phyloP scores from a whole-genome alignment of 2,329 filamentous ascomycete genomes.

The Nemania sp. region DNA sequence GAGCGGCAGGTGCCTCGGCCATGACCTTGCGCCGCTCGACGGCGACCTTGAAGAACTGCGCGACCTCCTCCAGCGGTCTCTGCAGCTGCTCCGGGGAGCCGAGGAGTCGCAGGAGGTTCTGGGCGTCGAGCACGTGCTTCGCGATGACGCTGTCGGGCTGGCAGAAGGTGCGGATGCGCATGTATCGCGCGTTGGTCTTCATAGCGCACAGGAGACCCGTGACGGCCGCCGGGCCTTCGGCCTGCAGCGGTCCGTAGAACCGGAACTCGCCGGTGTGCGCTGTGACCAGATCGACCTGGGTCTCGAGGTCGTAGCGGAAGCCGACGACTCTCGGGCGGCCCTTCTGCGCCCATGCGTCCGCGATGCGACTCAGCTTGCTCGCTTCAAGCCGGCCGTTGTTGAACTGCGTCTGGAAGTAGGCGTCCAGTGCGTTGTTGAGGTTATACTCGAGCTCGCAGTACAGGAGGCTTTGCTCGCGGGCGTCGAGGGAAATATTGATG shows the following conservation, averaged over 20 bases:
- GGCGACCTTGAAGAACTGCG: conserved; percentile 59
- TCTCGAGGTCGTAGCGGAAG: conserved; percentile 64
- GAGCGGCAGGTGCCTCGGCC: conserved; percentile 11
- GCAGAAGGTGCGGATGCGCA: conserved; percentile 61
- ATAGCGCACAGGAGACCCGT: conserved; percentile 55
- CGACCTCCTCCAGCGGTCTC: conserved; percentile 53
- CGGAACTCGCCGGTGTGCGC: conserved; percentile 57
- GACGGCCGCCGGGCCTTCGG: conserved; percentile 47
- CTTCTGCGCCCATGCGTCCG: conserved; percentile 56
- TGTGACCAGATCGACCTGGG: conserved; percentile 59
- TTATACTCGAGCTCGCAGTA: conserved; percentile 64
- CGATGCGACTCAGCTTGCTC: conserved; percentile 55
- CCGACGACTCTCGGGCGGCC: conserved; percentile 60
- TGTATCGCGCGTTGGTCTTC: conserved; percentile 56
- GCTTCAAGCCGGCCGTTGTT: conserved; percentile 59
- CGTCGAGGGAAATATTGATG: conserved; percentile 52
- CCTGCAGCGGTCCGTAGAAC: conserved; percentile 56
- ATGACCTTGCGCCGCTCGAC: conserved; percentile 51
- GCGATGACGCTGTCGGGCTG: conserved; percentile 62
- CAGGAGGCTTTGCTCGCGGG: conserved; percentile 61
- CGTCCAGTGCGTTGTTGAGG: conserved; percentile 55
- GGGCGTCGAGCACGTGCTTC: conserved; percentile 60
- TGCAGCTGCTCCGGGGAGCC: conserved; percentile 51
- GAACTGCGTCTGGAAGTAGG: conserved; percentile 58
- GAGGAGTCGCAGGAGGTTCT: conserved; percentile 55